Evolutionary conservation across 129 eudicot species (phyloP).

Genomic region (Flaveria sonorensis): DNA sequence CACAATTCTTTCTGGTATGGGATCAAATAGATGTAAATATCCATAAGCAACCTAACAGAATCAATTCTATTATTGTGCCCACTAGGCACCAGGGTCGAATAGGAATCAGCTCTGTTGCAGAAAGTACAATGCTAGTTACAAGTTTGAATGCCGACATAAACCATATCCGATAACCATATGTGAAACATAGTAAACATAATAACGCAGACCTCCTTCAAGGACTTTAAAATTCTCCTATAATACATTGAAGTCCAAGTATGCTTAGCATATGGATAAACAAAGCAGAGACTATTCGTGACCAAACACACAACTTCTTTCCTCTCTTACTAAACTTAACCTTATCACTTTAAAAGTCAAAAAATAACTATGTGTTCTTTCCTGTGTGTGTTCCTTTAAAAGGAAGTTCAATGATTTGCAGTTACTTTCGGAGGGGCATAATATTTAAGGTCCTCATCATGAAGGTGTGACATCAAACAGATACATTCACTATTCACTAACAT

Average conservation of each 20-base stretch:
- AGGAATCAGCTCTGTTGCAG: not conserved
- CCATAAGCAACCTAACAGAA: not conserved
- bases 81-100: not conserved
- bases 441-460: not conserved
- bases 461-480: not conserved
- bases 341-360: not conserved
- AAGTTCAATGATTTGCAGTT: not conserved
- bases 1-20: not conserved
- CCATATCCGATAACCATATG: not conserved
- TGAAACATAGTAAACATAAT: not conserved
- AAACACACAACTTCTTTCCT: not conserved
- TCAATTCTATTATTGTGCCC: not conserved
- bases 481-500: not conserved
- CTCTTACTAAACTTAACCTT: not conserved
- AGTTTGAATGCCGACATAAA: not conserved
- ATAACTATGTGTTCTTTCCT: not conserved
- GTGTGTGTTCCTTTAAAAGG: not conserved
- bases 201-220: not conserved
- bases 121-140: not conserved
- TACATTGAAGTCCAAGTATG: not conserved
- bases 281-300: not conserved
- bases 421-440: not conserved
- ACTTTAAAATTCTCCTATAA: slow-evolving; percentile 1
- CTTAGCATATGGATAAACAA: not conserved
- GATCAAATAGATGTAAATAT: not conserved